Base-by-base conservation (phyloP, 1,284 basidiomycete species). In the Ceratobasidium sp. region DNA sequence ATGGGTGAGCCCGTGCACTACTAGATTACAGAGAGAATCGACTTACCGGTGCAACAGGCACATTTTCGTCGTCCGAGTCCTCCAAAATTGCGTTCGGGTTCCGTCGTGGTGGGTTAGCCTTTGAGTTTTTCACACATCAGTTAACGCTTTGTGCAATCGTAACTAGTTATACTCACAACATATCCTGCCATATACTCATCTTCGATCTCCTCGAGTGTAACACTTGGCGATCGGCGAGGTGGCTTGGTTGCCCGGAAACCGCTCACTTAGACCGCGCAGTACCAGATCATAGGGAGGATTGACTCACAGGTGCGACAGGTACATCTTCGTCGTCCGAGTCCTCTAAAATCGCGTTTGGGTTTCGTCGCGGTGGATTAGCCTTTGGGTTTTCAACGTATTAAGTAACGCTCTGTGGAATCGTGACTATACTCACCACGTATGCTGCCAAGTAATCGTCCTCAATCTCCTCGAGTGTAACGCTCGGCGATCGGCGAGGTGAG, bases 401-500 rank as follows among this genome's bases (percentile, higher is more conserved):
- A 40, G 3, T 40, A 63, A 63, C 33, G 18, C n/a, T 42, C 4
- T 28, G 20, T 20, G 5, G 53, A 58, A 58, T 61, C 10, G 33
- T n/a, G 61, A 63, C 40, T 33, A 18, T 40, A 33, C 61, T 63
- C 61, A 63, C 61, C 10, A n/a, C 3, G 3, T n/a, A 42, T 20
- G 18, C 39, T 42, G 61, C 13, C 61, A 63, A 42, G 18, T 63
- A 13, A 9, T 63, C 61, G 18, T 63, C 61, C 18, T 63, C 15
- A 9, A 63, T 20, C 33, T 42, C 61, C 33, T 61, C 60, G 2
- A 61, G 60, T 61, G 60, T 61, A 13, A 61, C 60, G 20, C 60
- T 61, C 6, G 60, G 60, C 33, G 33, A 7, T 20, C 60, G 60
- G 15, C 26, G 4, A 18, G 5, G 26, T 6, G 60, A 61, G 55